Evolutionary conservation across 148 eudicot genomes (phyloP), one percentile per base, ranked within the genome.

Genomic region (Chenopodium album): DNA sequence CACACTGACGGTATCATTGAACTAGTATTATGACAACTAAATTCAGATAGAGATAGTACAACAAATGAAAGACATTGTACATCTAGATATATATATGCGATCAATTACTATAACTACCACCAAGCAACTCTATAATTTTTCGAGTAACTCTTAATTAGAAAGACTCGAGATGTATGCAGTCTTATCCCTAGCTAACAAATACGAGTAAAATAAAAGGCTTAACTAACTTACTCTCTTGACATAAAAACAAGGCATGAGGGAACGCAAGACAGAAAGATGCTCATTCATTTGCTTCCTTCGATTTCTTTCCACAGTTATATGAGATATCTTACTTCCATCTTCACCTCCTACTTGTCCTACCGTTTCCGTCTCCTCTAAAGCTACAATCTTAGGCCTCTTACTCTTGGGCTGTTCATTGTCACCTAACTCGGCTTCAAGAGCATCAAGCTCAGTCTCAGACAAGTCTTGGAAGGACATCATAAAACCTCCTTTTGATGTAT

Each of bases 281-380:
- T 96, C 97, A 74, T 96, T 96, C 98, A 96, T 96, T 84, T 96
- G 99, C 90, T 92, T 96, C 88, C 99, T 89, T 20, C 99, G 80
- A 72, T 94, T 94, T 50, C 99, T 83, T 86, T 96, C 99, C 50
- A 96, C 97, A 1, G 98, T 84, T 48, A 94, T 94, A 54, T 96
- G 99, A 26, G 95, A 88, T 34, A 90, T 76, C 83, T 76, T 91
- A 22, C 73, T 80, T 16, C 82, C 86, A 47, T 85, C 89, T 28
- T 19, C 62, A 4, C 17, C 22, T 14, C 62, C 62, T 16, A 54
- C 89, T 44, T 9, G 63, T 44, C 73, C 70, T 50, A 10, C 65
- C 10, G 8, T 28, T 60, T 80, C 80, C 2, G 46, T 62, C 2
- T 84, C 84, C 3, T 73, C 79, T 0, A 48, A 64, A 26, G 47